These are phyloP conservation scores for Aspergillus brunneoviolaceus DNA, from an alignment of 2,329 filamentous ascomycete genomes.

Conservation along the genomic window DNA sequence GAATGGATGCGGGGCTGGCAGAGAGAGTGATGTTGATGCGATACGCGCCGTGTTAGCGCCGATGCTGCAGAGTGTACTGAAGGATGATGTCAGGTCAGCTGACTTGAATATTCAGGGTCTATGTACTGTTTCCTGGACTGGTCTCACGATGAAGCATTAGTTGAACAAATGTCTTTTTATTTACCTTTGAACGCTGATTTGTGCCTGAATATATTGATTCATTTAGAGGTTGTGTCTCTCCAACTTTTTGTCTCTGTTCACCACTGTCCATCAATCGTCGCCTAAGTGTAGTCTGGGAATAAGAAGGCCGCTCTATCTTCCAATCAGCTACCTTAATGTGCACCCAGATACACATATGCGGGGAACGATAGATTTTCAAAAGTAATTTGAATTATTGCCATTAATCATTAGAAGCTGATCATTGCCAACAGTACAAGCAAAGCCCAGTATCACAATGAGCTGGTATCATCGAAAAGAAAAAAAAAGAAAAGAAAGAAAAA, in stretches of 20 bases:
- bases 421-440: slow-evolving; percentile 25
- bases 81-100: slow-evolving; percentile 20
- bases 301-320: background rate
- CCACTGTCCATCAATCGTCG: background rate
- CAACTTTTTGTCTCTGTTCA: background rate
- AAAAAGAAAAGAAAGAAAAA: slow-evolving; percentile 24
- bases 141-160: background rate
- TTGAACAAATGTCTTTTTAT: background rate
- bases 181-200: background rate
- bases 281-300: background rate
- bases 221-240: background rate
- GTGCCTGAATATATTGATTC: background rate
- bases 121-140: background rate
- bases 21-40: slow-evolving; percentile 4
- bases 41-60: slow-evolving; percentile 28
- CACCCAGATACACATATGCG: background rate
- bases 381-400: slow-evolving; percentile 28
- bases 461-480: slow-evolving; percentile 40
- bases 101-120: slow-evolving; percentile 11
- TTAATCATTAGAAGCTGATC: slow-evolving; percentile 32
- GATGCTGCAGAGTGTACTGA: slow-evolving; percentile 13
- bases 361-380: background rate
- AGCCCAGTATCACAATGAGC: slow-evolving; percentile 35
- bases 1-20: slow-evolving; percentile 10
- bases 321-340: background rate